A percentile compares a stretch with the other conserved stretches of the same genome.
phyloP scores from a whole-genome alignment of 2,329 filamentous ascomycete species.

The Paraphoma chrysanthemicola region DNA sequence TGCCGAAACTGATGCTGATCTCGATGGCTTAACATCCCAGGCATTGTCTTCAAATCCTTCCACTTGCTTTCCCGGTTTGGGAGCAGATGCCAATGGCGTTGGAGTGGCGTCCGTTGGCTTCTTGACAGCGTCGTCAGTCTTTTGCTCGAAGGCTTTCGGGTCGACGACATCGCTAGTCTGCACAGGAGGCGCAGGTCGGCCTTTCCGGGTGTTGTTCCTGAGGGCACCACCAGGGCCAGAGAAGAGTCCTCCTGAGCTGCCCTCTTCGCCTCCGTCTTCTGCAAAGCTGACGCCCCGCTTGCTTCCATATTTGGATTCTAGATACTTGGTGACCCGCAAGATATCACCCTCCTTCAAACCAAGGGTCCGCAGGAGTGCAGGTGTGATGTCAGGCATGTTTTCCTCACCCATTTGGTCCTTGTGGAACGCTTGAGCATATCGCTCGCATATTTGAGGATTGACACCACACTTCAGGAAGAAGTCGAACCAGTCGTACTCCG shows the following conservation, averaged over 20 bases:
- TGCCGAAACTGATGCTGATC: conserved; percentile 55
- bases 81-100: conserved; percentile 57
- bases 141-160: conserved; percentile 79
- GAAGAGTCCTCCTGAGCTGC: conserved; percentile 80
- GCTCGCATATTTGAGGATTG: conserved; percentile 88
- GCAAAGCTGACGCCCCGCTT: conserved; percentile 62
- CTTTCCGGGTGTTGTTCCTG: conserved; percentile 93
- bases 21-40: conserved; percentile 91
- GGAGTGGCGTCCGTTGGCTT: conserved; percentile 56
- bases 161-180: conserved; percentile 87
- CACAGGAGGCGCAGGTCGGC: conserved; percentile 84
- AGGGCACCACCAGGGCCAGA: conserved; percentile 90
- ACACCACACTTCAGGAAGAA: conserved; percentile 96
- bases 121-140: conserved; percentile 54
- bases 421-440: conserved; percentile 87
- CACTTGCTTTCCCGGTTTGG: conserved; percentile 57
- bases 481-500: conserved; percentile 97
- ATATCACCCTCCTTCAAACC: conserved; percentile 97
- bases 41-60: conserved; percentile 93
- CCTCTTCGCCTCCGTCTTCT: conserved; percentile 63
- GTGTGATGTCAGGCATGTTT: conserved; percentile 86
- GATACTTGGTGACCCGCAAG: conserved; percentile 87
- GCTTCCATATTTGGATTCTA: conserved; percentile 82
- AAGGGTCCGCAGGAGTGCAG: conserved; percentile 80
- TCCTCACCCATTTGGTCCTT: conserved; percentile 97